phyloP scores from a whole-genome alignment of 176 grass and related monocot genomes.

The Musa beccarii region DNA sequence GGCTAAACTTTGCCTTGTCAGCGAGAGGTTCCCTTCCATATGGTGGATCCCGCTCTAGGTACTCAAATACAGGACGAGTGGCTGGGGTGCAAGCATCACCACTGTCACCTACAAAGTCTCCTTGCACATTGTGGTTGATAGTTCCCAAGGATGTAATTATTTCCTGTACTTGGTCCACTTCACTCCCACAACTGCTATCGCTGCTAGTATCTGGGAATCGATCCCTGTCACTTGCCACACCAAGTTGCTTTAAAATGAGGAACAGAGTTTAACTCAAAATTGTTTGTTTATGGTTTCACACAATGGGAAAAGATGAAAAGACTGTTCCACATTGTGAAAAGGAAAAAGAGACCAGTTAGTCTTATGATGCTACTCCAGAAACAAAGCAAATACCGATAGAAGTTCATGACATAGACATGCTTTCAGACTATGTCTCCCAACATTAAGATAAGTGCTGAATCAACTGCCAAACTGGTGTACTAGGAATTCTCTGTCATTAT shows the following conservation, averaged over 20 bases:
- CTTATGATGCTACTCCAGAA: neutral
- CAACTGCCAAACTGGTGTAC: neutral
- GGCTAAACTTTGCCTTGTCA: constrained; percentile 56
- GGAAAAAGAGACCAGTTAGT: neutral
- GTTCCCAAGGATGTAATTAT: constrained; percentile 15
- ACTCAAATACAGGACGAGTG: constrained; percentile 53
- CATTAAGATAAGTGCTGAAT: neutral
- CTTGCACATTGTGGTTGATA: constrained; percentile 27
- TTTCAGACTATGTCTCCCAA: too few relatives aligned
- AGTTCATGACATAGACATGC: neutral
- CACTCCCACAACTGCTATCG: constrained; percentile 41
- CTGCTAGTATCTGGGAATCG: constrained; percentile 38
- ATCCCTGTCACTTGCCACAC: constrained; percentile 39
- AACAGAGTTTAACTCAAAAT: neutral
- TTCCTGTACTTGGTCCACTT: constrained; percentile 21
- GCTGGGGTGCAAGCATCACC: constrained; percentile 29
- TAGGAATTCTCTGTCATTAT: neutral
- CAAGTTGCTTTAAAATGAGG: constrained; percentile 17
- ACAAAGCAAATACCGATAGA: neutral
- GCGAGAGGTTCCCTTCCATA: constrained; percentile 87
- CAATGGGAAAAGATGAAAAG: neutral
- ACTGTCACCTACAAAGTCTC: constrained; percentile 43
- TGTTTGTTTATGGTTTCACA: neutral
- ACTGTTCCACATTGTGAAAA: neutral
- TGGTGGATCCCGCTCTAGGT: constrained; percentile 70